phyloP scores from a whole-genome alignment of 2,329 filamentous ascomycete genomes.

The Botrytis tulipae region DNA sequence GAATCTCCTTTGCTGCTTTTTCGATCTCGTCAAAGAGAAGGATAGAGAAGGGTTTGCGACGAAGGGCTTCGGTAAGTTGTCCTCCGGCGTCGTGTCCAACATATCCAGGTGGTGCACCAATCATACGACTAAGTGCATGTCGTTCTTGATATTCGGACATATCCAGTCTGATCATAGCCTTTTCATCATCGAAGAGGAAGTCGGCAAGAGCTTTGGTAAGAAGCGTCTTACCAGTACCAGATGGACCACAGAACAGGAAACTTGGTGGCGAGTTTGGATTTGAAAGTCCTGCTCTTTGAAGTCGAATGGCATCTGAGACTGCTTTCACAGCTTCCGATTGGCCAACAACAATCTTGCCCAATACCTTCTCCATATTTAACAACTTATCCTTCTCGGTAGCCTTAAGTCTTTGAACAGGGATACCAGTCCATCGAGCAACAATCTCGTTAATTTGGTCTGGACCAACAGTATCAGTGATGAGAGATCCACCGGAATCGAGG shows the following conservation, averaged over 20 bases:
- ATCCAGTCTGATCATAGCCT: conserved; percentile 97
- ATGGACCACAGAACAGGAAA: conserved; percentile 98
- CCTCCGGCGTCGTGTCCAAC: conserved; percentile 95
- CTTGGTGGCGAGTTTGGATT: conserved; percentile 97
- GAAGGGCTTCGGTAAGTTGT: conserved; percentile 90
- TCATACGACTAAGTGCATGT: conserved; percentile 94
- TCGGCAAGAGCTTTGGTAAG: conserved; percentile 96
- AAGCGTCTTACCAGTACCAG: conserved; percentile 95
- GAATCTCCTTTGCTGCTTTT: conserved; percentile 95
- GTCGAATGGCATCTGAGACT: conserved; percentile 91
- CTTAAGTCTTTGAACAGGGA: conserved; percentile 89
- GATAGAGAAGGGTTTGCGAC: conserved; percentile 95
- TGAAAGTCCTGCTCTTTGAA: conserved; percentile 88
- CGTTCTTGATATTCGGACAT: conserved; percentile 99
- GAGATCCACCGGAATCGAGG: conserved; percentile 62
- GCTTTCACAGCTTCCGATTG: conserved; percentile 91
- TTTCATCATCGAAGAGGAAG: conserved; percentile 95
- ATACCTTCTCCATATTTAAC: conserved; percentile 90
- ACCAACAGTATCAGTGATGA: conserved; percentile 90
- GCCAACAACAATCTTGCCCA: conserved; percentile 82
- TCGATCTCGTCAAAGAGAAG: conserved; percentile 97
- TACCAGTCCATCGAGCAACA: conserved; percentile 95
- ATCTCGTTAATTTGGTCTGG: conserved; percentile 99
- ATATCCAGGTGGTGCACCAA: conserved; percentile 94
- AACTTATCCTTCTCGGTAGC: conserved; percentile 98